phyloP scores from a whole-genome alignment of 306 rosid genomes.

The Rosa lucieae region DNA sequence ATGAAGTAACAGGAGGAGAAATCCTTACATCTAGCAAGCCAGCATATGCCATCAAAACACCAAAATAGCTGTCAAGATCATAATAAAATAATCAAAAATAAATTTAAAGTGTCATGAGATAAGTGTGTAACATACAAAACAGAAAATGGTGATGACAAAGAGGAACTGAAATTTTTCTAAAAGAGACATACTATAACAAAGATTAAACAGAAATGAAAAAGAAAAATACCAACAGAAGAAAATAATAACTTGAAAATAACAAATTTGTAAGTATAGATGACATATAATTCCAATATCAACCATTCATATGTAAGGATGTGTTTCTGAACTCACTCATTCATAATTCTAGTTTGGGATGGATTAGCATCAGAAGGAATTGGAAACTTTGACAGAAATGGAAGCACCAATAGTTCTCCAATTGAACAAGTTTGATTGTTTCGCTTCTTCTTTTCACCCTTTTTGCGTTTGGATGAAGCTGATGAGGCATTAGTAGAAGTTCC shows the following conservation, averaged over 20 bases:
- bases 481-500: slow-evolving; percentile 36
- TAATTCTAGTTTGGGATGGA: slow-evolving; percentile 43
- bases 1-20: slow-evolving; percentile 32
- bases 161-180: background rate
- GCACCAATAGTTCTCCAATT: slow-evolving; percentile 88
- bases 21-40: slow-evolving; percentile 79
- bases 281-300: background rate
- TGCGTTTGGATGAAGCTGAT: slow-evolving; percentile 67
- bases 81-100: slow-evolving; percentile 14
- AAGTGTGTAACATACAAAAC: background rate
- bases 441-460: slow-evolving; percentile 74
- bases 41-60: slow-evolving; percentile 81
- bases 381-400: slow-evolving; percentile 82
- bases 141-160: background rate
- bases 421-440: slow-evolving; percentile 44
- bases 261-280: slow-evolving; percentile 8
- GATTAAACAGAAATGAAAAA: slow-evolving; percentile 11
- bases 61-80: slow-evolving; percentile 68
- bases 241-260: background rate
- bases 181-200: slow-evolving; percentile 5
- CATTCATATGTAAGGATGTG: background rate
- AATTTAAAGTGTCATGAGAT: background rate
- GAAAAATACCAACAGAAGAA: background rate
- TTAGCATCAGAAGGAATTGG: slow-evolving; percentile 69
- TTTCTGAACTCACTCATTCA: slow-evolving; percentile 62